Base-by-base conservation (phyloP, 2,329 filamentous ascomycete genomes). In the Fusarium lateritium region DNA sequence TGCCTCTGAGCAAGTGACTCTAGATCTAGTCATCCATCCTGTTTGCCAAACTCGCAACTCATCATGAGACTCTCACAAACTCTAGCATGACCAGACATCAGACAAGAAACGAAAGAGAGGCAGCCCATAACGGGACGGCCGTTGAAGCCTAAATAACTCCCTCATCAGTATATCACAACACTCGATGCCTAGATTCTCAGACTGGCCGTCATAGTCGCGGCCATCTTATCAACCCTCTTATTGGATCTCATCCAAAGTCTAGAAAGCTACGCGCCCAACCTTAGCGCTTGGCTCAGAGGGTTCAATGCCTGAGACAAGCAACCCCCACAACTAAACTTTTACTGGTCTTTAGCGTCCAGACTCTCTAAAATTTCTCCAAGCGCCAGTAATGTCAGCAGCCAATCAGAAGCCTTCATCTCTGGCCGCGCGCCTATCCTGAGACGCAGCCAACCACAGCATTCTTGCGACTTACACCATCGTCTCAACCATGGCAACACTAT, bases 381-480 rank as follows among this genome's bases (percentile, higher is more conserved):
- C 28, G 28, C 28, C 28, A 31, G 28, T 31, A 11, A 13, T 2
- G 15, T 19, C 7, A 7, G 4, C 5, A 21, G 10, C 74, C 74
- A 76, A 76, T 73, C 63, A 70, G 43, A 42, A 50, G 26, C 55
- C 38, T 44, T 15, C 24, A 50, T 34, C 26, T 45, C n/a, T n/a
- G 33, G 44, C 65, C 50, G 67, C 74, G 74, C 74, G 74, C 73
- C 72, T 69, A 55, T 56, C 57, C 65, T 74, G 71, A 55, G 58
- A 76, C 74, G 52, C 58, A 60, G 51, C 72, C 70, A 71, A 71
- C 65, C 65, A 72, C 53, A 42, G 43, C 34, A 45, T 44, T 56
- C 36, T 38, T 15, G 19, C 31, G 26, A 38, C 55, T 42, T 50
- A 36, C 54, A 50, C 46, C 58, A 39, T 66, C 58, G 58, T 53